Evolutionary conservation across 2,329 filamentous ascomycete species (phyloP), one percentile per base, ranked within the genome.

Genomic region (Apiospora hydei): DNA sequence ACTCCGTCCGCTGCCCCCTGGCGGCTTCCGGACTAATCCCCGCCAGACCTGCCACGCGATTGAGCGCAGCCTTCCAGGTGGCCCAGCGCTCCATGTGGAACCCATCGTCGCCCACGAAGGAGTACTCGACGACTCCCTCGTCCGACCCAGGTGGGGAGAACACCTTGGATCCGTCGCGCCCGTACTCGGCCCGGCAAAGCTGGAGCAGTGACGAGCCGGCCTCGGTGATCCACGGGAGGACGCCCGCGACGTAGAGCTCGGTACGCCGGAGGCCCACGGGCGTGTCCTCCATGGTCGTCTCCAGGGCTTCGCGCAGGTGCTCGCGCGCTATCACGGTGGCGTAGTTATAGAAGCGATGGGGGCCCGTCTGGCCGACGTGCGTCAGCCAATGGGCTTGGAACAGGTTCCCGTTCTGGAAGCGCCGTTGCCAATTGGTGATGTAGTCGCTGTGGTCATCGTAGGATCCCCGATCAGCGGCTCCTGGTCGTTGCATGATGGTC

Each of bases 11-110:
- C 41, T 1, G 64, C 64, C 64, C 26, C 10, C 11, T 43, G 8
- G 64, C 64, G 18, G 46, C 64, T n/a, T 44, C 64, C 2, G 38
- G 41, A 14, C 26, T 26, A 3, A 67, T 67, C 13, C 64, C 64
- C 18, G 46, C 21, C 4, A 34, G 18, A 4, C 13, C 64, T 4
- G 21, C 64, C 34, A 67, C 64, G 8, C 64, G 64, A 6, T n/a
- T n/a, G 24, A 26, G 38, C 4, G 64, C 64, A 0, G 38, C 64
- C 38, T 67, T 67, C 64, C 64, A 67, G 4, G 16, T 4, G 1
- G 8, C 38, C 64, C 64, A 67, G 64, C 64, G 64, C 64, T 67
- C 64, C 34, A 67, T 67, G 38, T 43, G 38, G 18, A 43, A 67
- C n/a, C 64, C 64, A 11, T 67, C 64, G 38, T 43, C 64, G 64